phyloP scores from a whole-genome alignment of 1,284 basidiomycete genomes.

The Microbotryum violaceum region DNA sequence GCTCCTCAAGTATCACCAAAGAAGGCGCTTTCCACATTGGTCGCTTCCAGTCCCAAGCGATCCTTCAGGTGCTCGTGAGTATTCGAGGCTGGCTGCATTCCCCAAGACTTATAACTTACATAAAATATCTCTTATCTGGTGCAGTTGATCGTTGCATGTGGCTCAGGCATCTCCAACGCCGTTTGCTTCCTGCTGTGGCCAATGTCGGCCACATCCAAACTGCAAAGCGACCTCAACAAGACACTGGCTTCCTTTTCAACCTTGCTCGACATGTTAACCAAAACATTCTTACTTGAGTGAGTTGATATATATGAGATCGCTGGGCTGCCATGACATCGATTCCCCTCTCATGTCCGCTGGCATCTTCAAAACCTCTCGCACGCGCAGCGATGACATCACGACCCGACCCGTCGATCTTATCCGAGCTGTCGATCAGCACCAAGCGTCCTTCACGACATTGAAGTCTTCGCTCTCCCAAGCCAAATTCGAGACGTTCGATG shows the following conservation, averaged over 20 bases:
- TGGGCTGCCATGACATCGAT: too few relatives aligned
- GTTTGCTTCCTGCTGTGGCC: constrained; percentile 78
- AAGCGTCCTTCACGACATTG: constrained; percentile 73
- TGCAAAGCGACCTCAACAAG: constrained; percentile 71
- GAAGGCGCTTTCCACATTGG: constrained; percentile 69
- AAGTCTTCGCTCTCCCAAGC: constrained; percentile 77
- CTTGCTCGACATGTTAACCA: constrained; percentile 67
- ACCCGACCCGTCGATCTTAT: constrained; percentile 45
- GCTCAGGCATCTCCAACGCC: constrained; percentile 67
- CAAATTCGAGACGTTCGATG: constrained; percentile 63
- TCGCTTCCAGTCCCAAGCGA: constrained; percentile 38
- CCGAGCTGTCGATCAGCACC: constrained; percentile 59
- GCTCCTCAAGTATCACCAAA: constrained; percentile 60
- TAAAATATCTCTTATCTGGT: constrained; percentile 47
- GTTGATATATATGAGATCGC: neutral
- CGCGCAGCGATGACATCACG: constrained; percentile 57
- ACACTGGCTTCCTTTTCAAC: constrained; percentile 81
- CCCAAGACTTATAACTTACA: too few relatives aligned
- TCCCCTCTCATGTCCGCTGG: neutral
- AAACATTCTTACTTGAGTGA: constrained; percentile 69
- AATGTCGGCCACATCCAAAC: constrained; percentile 69
- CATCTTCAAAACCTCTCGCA: constrained; percentile 47
- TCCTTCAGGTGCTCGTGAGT: constrained; percentile 34
- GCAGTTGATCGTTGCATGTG: constrained; percentile 66
- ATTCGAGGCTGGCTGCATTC: neutral